Percentiles rank a stretch among this genome's conserved stretches.
These are phyloP conservation scores for Coemansia nantahalensis DNA, from an alignment of 192 early-diverging fungal species.

Conservation along the genomic window DNA sequence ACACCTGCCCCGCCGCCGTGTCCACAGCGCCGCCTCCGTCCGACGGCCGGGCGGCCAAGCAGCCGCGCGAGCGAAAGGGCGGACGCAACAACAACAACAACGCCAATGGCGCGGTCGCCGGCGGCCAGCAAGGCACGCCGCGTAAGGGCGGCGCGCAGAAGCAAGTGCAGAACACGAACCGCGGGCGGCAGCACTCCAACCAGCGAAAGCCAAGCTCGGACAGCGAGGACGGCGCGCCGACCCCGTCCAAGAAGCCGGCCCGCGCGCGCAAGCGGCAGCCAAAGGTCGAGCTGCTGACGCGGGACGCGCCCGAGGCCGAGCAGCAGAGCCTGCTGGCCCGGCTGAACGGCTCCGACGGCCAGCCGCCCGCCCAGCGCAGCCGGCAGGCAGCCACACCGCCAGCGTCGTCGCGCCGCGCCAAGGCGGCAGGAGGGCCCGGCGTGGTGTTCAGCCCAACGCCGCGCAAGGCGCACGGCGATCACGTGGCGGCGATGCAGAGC, in stretches of 20 bases:
- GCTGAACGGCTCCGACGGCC: constrained; percentile 1
- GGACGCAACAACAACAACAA: constrained; percentile 1
- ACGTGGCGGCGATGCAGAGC: constrained; percentile 1
- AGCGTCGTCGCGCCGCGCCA: no score
- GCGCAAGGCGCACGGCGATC: constrained; percentile 1
- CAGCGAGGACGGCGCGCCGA: no score
- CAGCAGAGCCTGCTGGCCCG: constrained; percentile 22
- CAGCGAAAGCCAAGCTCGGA: no score
- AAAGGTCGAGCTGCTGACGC: constrained; percentile 15
- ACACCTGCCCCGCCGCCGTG: no score
- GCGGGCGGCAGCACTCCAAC: no score
- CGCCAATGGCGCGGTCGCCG: not conserved
- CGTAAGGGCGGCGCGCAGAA: no score
- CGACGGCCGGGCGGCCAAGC: not conserved
- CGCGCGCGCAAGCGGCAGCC: not conserved
- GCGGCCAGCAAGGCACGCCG: no score
- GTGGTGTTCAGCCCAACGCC: constrained; percentile 13
- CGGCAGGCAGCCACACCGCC: not conserved
- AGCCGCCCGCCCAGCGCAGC: constrained; percentile 3
- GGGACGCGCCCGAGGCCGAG: constrained; percentile 16
- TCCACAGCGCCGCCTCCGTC: no score
- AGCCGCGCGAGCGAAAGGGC: not conserved
- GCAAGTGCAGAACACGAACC: no score
- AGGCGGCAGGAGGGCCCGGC: not conserved
- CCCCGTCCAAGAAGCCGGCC: no score